These are phyloP conservation scores for Zygoascus bituminiphila DNA, from an alignment of 805 yeast species.

Conservation along the genomic window DNA sequence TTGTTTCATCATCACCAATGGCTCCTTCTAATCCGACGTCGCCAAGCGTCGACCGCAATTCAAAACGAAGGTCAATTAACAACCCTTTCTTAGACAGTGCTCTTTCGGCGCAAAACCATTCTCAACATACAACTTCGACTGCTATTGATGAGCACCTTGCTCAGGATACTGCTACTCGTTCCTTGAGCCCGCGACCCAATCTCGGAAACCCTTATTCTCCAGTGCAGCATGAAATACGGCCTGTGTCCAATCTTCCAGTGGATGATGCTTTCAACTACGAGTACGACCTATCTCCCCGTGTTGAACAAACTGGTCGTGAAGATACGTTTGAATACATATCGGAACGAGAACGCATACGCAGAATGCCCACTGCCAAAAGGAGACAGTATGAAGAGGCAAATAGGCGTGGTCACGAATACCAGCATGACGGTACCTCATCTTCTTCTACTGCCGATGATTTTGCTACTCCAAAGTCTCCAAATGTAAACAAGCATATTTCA, in stretches of 20 bases:
- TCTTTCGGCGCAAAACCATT: background rate
- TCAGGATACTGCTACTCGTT: background rate
- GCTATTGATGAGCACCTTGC: background rate
- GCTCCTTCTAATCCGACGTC: background rate
- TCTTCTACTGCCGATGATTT: background rate
- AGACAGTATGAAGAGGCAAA: background rate
- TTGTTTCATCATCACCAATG: no score
- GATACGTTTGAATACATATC: background rate
- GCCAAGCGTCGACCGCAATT: background rate
- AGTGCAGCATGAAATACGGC: conserved; percentile 8
- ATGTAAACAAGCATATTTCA: background rate
- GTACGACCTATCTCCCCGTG: conserved; percentile 4
- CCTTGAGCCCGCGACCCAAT: background rate
- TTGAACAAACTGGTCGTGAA: background rate
- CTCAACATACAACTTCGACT: background rate
- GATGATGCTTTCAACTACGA: conserved; percentile 17
- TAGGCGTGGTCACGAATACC: background rate
- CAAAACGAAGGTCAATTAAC: background rate
- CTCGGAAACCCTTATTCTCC: background rate
- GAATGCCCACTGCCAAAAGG: background rate
- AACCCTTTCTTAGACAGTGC: background rate
- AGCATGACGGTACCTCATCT: background rate
- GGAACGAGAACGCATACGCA: background rate
- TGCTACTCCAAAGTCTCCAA: background rate
- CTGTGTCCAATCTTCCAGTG: conserved; percentile 13